These are phyloP conservation scores for Eucalyptus pauciflora DNA, from an alignment of 345 rosid species.

Conservation along the genomic window DNA sequence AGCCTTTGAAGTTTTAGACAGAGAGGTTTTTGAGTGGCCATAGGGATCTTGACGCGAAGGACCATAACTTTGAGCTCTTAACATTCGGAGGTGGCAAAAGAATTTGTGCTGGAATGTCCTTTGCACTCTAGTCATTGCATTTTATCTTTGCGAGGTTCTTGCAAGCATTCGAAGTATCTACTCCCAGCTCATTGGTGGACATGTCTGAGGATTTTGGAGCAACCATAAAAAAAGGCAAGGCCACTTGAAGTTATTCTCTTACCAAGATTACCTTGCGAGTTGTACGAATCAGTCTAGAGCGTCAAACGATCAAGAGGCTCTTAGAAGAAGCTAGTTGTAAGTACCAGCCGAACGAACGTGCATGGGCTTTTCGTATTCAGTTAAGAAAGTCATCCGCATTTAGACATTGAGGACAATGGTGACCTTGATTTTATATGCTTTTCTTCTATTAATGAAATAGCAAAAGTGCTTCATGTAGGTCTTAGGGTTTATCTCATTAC, in stretches of 20 bases:
- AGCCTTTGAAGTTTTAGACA: slow-evolving; percentile 16
- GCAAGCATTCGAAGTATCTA: slow-evolving; percentile 13
- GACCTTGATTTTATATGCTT: too few species aligned
- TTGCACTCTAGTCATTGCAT: slow-evolving; percentile 6
- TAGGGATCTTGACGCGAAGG: slow-evolving; percentile 12
- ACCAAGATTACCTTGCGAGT: background rate
- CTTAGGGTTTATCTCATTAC: too few species aligned
- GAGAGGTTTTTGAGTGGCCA: slow-evolving; percentile 21
- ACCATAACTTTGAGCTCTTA: slow-evolving; percentile 16
- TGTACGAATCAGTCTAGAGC: background rate
- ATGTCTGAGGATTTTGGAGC: slow-evolving; percentile 4
- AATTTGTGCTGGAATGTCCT: slow-evolving; percentile 14
- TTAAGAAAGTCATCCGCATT: too few species aligned
- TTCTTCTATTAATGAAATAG: too few species aligned
- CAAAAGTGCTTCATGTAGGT: too few species aligned
- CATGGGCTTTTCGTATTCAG: too few species aligned
- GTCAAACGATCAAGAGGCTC: background rate
- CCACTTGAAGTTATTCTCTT: slow-evolving; percentile 3
- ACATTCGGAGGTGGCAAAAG: slow-evolving; percentile 38
- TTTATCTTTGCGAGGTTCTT: slow-evolving; percentile 13
- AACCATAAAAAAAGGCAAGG: background rate
- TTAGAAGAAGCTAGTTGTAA: background rate
- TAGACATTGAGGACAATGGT: too few species aligned
- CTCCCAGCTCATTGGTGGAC: background rate
- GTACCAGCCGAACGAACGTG: background rate